These are phyloP conservation scores for Conoideocrella luteorostrata DNA, from an alignment of 2,329 filamentous ascomycete genomes.

Conservation along the genomic window DNA sequence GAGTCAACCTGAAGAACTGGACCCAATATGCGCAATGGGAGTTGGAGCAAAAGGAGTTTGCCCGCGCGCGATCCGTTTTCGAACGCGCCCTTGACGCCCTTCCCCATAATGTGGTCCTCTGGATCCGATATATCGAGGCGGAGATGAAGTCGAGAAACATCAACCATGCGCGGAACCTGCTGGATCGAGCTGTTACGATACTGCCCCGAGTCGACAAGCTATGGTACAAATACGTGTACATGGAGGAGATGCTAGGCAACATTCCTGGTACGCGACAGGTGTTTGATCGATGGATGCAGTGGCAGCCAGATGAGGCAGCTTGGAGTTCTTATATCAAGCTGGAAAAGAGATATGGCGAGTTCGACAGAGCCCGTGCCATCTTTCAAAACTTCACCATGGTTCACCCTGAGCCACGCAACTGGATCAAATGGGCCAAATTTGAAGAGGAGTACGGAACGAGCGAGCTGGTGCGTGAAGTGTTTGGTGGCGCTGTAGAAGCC, in stretches of 20 bases:
- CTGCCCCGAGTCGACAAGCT: slow-evolving; percentile 89
- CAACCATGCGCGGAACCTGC: slow-evolving; percentile 89
- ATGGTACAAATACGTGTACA: slow-evolving; percentile 99
- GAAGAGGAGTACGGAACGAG: slow-evolving; percentile 93
- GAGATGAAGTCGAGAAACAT: slow-evolving; percentile 94
- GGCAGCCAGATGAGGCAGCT: slow-evolving; percentile 93
- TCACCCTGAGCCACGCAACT: slow-evolving; percentile 90
- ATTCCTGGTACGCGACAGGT: slow-evolving; percentile 87
- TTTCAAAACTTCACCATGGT: slow-evolving; percentile 87
- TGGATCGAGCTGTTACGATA: slow-evolving; percentile 91
- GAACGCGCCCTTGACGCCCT: slow-evolving; percentile 92
- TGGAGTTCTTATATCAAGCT: slow-evolving; percentile 97
- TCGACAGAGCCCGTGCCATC: slow-evolving; percentile 80
- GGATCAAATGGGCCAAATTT: slow-evolving; percentile 98
- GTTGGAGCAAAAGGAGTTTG: slow-evolving; percentile 95
- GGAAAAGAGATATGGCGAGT: slow-evolving; percentile 92
- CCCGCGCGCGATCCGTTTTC: slow-evolving; percentile 84
- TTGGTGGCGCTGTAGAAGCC: slow-evolving; percentile 78
- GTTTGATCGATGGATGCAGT: slow-evolving; percentile 97
- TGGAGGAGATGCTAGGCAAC: slow-evolving; percentile 97
- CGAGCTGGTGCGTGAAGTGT: slow-evolving; percentile 87
- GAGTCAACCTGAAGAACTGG: slow-evolving; percentile 98
- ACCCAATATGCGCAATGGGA: slow-evolving; percentile 97
- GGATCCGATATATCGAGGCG: slow-evolving; percentile 90
- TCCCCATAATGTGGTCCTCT: slow-evolving; percentile 76